A percentile compares a stretch with the other conserved stretches of the same genome.
Evolutionary conservation across 75 land plant species (phyloP).

Genomic region (Pinus albicaulis): DNA sequence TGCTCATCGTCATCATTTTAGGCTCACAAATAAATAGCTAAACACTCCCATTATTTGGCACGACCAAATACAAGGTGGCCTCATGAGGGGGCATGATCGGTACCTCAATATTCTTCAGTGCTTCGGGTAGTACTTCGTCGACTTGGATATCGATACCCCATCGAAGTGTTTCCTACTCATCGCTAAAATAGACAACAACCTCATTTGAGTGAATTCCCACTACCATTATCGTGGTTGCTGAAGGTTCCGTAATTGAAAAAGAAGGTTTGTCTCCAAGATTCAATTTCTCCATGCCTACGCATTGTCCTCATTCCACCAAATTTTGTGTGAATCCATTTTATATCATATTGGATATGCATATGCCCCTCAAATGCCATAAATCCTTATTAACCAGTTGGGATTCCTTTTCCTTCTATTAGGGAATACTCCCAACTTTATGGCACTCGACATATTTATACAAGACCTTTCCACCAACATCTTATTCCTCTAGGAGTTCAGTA

Average conservation of each 20-base stretch:
- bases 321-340: conserved; percentile 19
- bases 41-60: background rate
- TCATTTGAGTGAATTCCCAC: conserved; percentile 50
- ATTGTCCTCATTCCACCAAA: conserved; percentile 39
- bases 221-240: conserved; percentile 11
- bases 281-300: conserved; percentile 21
- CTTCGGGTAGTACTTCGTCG: too few species aligned
- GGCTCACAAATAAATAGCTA: background rate
- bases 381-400: conserved; percentile 63
- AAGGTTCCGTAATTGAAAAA: conserved; percentile 4
- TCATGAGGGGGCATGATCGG: too few species aligned
- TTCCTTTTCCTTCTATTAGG: conserved; percentile 43
- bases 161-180: conserved; percentile 9
- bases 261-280: background rate
- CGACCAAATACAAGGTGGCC: background rate
- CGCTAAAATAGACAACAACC: conserved; percentile 64
- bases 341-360: conserved; percentile 25
- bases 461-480: conserved; percentile 56
- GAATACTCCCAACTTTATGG: too few species aligned
- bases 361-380: conserved; percentile 72
- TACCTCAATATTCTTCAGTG: too few species aligned
- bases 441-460: conserved; percentile 15
- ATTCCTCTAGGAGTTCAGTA: conserved; percentile 42
- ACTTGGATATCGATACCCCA: too few species aligned
- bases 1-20: fast-evolving